Evolutionary conservation across 176 grass and related monocot species (phyloP).

Genomic region (Raddia guianensis): DNA sequence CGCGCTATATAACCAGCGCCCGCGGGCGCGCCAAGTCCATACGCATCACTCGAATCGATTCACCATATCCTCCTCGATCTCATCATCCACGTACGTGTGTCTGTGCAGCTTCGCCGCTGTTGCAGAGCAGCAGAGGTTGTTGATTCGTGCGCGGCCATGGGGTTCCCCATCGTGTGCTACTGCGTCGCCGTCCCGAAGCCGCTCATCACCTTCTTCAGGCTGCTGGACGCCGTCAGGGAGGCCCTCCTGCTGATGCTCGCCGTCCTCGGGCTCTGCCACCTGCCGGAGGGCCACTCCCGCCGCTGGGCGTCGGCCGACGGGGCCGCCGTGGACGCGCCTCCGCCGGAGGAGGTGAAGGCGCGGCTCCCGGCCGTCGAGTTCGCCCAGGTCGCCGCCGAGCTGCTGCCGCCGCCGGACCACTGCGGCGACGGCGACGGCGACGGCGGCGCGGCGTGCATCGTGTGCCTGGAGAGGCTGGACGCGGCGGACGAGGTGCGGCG

Average conservation of each 20-base stretch:
- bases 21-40: neutral
- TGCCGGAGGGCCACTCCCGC: neutral
- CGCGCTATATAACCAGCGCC: constrained; percentile 28
- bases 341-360: constrained; percentile 53
- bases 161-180: constrained; percentile 65
- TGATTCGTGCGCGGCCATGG: constrained; percentile 39
- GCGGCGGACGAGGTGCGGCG: constrained; percentile 51
- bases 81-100: neutral
- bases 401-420: neutral
- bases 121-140: neutral
- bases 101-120: neutral
- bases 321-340: neutral
- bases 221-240: constrained; percentile 37
- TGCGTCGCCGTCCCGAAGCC: constrained; percentile 50
- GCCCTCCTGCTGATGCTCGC: constrained; percentile 44
- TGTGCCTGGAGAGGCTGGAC: constrained; percentile 68
- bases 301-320: neutral
- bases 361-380: constrained; percentile 55
- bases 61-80: neutral
- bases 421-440: neutral
- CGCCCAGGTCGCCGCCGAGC: constrained; percentile 19
- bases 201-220: constrained; percentile 52
- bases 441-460: constrained; percentile 46
- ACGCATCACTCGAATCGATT: neutral
- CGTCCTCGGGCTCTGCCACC: constrained; percentile 39